phyloP scores from a whole-genome alignment of 1,284 basidiomycete genomes.

The Acaromyces ingoldii region DNA sequence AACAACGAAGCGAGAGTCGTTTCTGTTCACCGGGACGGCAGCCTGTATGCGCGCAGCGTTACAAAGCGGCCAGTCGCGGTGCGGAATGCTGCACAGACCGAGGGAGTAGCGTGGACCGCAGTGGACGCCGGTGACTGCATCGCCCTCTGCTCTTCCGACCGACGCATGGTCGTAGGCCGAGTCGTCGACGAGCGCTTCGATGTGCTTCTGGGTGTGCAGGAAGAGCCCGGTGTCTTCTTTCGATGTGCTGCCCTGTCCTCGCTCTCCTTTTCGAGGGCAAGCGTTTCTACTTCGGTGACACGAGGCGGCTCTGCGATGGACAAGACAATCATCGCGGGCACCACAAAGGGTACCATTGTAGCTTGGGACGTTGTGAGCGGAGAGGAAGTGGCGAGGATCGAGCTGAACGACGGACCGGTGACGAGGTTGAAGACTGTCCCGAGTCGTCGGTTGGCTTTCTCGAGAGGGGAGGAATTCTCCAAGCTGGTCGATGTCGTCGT shows the following conservation, averaged over 20 bases:
- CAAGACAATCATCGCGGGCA: constrained; percentile 22
- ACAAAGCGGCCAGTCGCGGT: constrained; percentile 5
- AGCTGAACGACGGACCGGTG: constrained; percentile 24
- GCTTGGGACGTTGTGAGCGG: constrained; percentile 17
- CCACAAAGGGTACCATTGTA: constrained; percentile 17
- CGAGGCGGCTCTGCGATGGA: too few relatives aligned
- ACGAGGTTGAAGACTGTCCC: constrained; percentile 6
- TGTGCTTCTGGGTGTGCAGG: constrained; percentile 13
- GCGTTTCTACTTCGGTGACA: constrained; percentile 1
- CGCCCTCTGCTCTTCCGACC: constrained; percentile 17
- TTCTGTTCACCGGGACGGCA: constrained; percentile 26
- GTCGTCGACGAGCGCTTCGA: constrained; percentile 19
- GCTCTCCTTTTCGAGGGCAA: constrained; percentile 11
- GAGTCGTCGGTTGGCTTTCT: too few relatives aligned
- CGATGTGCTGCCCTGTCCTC: constrained; percentile 14
- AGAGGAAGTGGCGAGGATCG: constrained; percentile 14
- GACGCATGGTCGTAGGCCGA: too few relatives aligned
- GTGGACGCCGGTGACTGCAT: constrained; percentile 9
- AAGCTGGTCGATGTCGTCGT: neutral
- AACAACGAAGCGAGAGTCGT: constrained; percentile 16
- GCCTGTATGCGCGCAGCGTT: constrained; percentile 14
- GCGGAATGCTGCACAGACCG: constrained; percentile 6
- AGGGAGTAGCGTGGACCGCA: constrained; percentile 15
- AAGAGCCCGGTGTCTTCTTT: constrained; percentile 2
- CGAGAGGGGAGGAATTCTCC: too few relatives aligned